These are phyloP conservation scores for Volvariella surrecta DNA, from an alignment of 1,284 basidiomycete genomes.

Conservation along the genomic window DNA sequence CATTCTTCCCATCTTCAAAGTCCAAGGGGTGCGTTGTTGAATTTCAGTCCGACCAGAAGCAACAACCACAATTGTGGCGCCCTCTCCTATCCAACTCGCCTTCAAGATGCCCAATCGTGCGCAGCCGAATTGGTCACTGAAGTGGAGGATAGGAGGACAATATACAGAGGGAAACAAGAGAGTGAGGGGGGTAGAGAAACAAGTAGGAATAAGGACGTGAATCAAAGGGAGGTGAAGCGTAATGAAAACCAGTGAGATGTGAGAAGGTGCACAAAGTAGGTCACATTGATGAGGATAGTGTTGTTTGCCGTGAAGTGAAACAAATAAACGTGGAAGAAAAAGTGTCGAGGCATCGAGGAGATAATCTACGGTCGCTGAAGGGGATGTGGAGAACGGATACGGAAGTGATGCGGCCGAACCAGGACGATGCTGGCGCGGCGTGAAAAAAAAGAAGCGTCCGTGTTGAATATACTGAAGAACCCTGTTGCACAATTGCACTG, in stretches of 20 bases:
- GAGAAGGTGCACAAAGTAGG: slow-evolving; percentile 11
- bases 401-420: slow-evolving; percentile 7
- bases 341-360: slow-evolving; percentile 1
- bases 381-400: slow-evolving; percentile 5
- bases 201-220: slow-evolving; percentile 1
- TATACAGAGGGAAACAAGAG: slow-evolving; percentile 22
- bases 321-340: slow-evolving; percentile 6
- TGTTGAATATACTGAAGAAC: slow-evolving; percentile 32
- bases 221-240: slow-evolving; percentile 12
- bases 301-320: slow-evolving; percentile 3
- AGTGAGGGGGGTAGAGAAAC: neutral
- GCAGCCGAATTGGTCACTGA: slow-evolving; percentile 17
- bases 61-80: slow-evolving; percentile 37
- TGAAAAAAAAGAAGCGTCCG: slow-evolving; percentile 66
- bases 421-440: slow-evolving; percentile 17
- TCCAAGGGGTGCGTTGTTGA: neutral
- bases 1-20: neutral
- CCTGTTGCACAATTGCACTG: too few species aligned
- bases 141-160: slow-evolving; percentile 61
- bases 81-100: slow-evolving; percentile 65
- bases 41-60: too few species aligned
- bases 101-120: slow-evolving; percentile 24
- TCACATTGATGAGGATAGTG: slow-evolving; percentile 3
- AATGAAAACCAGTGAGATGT: slow-evolving; percentile 19
- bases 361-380: slow-evolving; percentile 13